These are phyloP conservation scores for Phytophthora sp. DNA, from an alignment of 352 stramenopile species.

Conservation along the genomic window DNA sequence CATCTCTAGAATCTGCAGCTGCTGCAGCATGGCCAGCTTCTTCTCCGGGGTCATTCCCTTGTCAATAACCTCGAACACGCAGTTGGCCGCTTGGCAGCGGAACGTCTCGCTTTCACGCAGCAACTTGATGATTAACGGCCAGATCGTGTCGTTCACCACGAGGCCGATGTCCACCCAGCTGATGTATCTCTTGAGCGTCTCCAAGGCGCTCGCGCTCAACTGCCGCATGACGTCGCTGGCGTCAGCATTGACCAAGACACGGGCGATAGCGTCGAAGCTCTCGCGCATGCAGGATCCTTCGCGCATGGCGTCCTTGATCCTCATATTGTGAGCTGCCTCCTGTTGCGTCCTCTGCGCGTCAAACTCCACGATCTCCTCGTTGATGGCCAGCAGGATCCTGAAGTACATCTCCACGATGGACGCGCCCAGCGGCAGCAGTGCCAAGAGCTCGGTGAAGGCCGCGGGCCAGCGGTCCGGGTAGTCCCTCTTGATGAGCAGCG, in stretches of 20 bases:
- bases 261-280: conserved; percentile 85
- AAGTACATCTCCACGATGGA: conserved; percentile 93
- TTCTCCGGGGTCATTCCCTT: conserved; percentile 88
- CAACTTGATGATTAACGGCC: conserved; percentile 78
- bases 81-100: conserved; percentile 78
- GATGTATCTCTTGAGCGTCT: conserved; percentile 88
- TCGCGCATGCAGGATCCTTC: conserved; percentile 76
- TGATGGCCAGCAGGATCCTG: conserved; percentile 87
- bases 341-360: conserved; percentile 64
- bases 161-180: conserved; percentile 87
- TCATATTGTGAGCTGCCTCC: conserved; percentile 79
- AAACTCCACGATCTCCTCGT: conserved; percentile 93
- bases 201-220: conserved; percentile 71
- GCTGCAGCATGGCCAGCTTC: conserved; percentile 78
- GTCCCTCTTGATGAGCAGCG: conserved; percentile 88
- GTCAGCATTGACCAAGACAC: conserved; percentile 78
- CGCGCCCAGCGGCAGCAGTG: conserved; percentile 66
- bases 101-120: conserved; percentile 62
- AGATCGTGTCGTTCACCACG: conserved; percentile 83
- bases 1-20: conserved; percentile 73
- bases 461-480: conserved; percentile 87
- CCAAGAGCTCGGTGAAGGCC: conserved; percentile 87
- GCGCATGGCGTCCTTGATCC: conserved; percentile 90
- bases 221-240: conserved; percentile 69
- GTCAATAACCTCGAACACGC: conserved; percentile 86